Base-by-base conservation (phyloP, 1,284 basidiomycete species). In the Marasmius oreades region DNA sequence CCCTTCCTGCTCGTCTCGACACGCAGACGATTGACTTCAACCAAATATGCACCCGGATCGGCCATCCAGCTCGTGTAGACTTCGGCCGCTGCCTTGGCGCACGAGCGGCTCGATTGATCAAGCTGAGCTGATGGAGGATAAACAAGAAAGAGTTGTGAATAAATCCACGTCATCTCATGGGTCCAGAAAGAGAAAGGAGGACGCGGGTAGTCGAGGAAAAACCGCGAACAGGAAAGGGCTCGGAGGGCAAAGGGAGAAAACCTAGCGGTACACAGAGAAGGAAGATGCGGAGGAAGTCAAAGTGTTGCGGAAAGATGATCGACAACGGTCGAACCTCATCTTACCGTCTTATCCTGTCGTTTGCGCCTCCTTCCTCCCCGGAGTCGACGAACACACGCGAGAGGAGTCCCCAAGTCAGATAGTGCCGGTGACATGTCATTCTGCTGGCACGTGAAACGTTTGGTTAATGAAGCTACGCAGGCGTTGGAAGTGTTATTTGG, bases 401-500 rank as follows among this genome's bases (percentile, higher is more conserved):
- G 65, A 96, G 31, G 94, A 98, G 71, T 83, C 86, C 2, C 11
- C 16, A 8, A 18, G 20, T 10, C 61, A 92, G 86, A 81, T 98
- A 36, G 91, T 98, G 0, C 73, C 98, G 11, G 88, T 94, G 0
- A 98, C 96, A 1, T 98, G 95, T 62, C 95, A 98, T 72, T 90
- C 92, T 3, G 84, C 93, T 2, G 95, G 95, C 0, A 85, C 90
- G 3, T 74, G 79, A 88, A 59, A 70, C 77, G 2, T 99, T 98
- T 64, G 96, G 93, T 99, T 39, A 97, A 98, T 63, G 96, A 98
- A 73, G 93, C 94, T 0, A 98, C 95, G 0, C 96, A 98, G 70
- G 95, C 94, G 2, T 70, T 97, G n/a, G 95, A 98, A 73, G 91
- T 7, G 92, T 94, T 66, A 62, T 73, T 71, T 98, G 96, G 95